phyloP scores from a whole-genome alignment of 306 rosid species.

The Cucurbita maxima region DNA sequence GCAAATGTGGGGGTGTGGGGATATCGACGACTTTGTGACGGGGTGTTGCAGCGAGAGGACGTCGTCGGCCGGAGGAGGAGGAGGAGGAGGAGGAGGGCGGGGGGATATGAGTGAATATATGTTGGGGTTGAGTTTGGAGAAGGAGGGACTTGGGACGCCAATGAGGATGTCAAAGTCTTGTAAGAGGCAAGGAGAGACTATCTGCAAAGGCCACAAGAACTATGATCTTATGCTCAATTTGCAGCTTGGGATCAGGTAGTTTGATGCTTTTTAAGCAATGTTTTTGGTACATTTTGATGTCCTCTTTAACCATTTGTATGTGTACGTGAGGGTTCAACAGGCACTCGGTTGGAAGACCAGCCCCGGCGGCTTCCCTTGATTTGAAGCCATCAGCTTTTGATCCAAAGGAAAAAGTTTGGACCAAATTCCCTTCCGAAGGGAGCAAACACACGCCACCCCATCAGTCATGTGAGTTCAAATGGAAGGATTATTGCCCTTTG shows the following conservation, averaged over 20 bases:
- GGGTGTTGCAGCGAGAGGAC: conserved; percentile 1
- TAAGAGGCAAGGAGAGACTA: conserved; percentile 71
- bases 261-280: not conserved
- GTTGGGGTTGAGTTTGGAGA: conserved; percentile 11
- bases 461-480: conserved; percentile 64
- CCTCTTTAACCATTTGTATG: not conserved
- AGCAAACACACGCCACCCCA: conserved; percentile 89
- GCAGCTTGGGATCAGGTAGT: conserved; percentile 81
- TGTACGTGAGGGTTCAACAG: conserved; percentile 20
- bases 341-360: conserved; percentile 90
- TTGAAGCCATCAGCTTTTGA: conserved; percentile 87
- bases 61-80: not conserved
- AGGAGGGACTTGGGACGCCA: conserved; percentile 12
- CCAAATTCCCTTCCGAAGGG: conserved; percentile 87
- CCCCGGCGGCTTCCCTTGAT: conserved; percentile 67
- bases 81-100: not conserved
- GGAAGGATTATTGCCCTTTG: conserved; percentile 95
- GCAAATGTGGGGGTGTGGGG: conserved; percentile 31
- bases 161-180: conserved; percentile 33
- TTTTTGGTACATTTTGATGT: not conserved
- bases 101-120: conserved; percentile 6
- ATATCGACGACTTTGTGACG: not conserved
- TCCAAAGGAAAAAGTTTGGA: conserved; percentile 87
- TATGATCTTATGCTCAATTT: conserved; percentile 85
- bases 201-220: conserved; percentile 71